Conservation (phyloP, 768 basidiomycete genomes). For the Psilocybe subaeruginosa region DNA sequence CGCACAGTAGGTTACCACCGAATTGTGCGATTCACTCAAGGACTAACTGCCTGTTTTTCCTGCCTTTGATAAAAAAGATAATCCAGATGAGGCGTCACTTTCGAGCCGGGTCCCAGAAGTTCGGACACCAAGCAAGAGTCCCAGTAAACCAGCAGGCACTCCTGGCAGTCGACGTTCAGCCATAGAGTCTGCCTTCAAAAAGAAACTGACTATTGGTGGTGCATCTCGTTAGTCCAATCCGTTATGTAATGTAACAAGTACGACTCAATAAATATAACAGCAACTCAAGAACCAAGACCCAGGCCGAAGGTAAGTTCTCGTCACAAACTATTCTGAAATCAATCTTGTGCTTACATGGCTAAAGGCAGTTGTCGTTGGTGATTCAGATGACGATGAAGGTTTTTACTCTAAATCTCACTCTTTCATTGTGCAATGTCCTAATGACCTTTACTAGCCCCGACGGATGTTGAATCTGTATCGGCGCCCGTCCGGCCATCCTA, state of each 20-base stretch:
- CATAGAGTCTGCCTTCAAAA: neutral
- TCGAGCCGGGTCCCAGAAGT: neutral
- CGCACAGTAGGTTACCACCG: too few relatives aligned
- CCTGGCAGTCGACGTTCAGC: neutral
- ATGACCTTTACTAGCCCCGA: neutral
- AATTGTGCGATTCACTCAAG: too few relatives aligned
- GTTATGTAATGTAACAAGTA: neutral
- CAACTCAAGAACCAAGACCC: neutral
- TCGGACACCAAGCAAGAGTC: neutral
- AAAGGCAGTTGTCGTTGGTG: neutral
- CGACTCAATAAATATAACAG: neutral
- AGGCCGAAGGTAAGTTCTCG: neutral
- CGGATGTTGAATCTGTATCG: conserved; percentile 8
- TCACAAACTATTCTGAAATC: neutral
- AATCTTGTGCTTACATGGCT: neutral
- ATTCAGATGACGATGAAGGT: conserved; percentile 19
- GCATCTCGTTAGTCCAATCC: neutral
- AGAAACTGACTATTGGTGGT: neutral
- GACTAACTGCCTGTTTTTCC: too few relatives aligned
- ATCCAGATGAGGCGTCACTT: neutral
- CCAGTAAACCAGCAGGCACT: neutral
- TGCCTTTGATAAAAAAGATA: neutral
- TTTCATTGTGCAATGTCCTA: neutral
- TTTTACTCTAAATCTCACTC: neutral
- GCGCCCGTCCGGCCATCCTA: neutral